These are phyloP conservation scores for Porphyrellus cyaneotinctus DNA, from an alignment of 768 basidiomycete genomes.

Conservation along the genomic window DNA sequence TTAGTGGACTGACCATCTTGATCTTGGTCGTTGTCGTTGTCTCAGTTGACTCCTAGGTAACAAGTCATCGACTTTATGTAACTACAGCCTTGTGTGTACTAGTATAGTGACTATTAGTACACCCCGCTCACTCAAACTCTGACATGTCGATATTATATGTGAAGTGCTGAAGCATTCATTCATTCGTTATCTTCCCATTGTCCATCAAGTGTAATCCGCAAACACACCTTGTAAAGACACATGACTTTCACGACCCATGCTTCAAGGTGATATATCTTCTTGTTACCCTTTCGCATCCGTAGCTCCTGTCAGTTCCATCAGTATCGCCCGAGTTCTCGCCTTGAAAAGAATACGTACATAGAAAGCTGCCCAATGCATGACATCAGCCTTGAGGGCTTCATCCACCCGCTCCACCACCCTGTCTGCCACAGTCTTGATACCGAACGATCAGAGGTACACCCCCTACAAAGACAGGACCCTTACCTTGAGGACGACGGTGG, in stretches of 20 bases:
- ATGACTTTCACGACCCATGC: conserved; percentile 97
- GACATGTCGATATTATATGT: conserved; percentile 34
- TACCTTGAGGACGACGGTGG: conserved; percentile 88
- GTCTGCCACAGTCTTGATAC: conserved; percentile 81
- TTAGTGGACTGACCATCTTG: conserved; percentile 24
- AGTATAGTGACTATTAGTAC: neutral
- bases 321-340: neutral
- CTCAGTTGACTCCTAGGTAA: no score
- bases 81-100: no score
- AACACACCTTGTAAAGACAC: conserved; percentile 78
- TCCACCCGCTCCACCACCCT: conserved; percentile 84
- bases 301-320: conserved; percentile 58
- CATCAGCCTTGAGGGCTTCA: conserved; percentile 84
- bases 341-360: conserved; percentile 55
- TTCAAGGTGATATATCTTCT: conserved; percentile 95
- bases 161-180: conserved; percentile 22
- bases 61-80: neutral
- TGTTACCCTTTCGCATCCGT: conserved; percentile 90
- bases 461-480: conserved; percentile 12
- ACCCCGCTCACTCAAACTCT: conserved; percentile 29
- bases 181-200: neutral
- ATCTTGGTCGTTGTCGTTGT: neutral
- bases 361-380: conserved; percentile 97
- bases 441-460: conserved; percentile 5
- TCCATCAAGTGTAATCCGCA: neutral